Percentiles rank a stretch among this genome's conserved stretches.
phyloP scores from a whole-genome alignment of 371 early-diverging fungal species.

The Mucor sp. region DNA sequence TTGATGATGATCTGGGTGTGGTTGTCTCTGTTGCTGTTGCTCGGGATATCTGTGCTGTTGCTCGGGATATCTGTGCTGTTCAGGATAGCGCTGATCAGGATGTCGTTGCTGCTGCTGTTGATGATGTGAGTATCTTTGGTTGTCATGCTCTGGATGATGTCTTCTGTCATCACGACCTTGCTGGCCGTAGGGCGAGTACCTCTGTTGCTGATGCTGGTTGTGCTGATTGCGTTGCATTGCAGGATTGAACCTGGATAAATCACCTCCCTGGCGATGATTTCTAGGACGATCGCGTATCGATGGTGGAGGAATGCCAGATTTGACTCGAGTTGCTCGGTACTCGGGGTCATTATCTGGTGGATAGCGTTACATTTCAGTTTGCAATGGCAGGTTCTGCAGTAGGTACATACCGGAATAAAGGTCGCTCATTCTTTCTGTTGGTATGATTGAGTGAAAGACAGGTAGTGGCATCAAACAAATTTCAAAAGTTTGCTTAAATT shows the following conservation, averaged over 20 bases:
- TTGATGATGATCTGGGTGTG: constrained; percentile 28
- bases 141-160: constrained; percentile 3
- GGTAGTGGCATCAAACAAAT: not conserved
- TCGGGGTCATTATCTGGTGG: constrained; percentile 58
- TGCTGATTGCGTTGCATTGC: constrained; percentile 23
- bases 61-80: no score
- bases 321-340: constrained; percentile 56
- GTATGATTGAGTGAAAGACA: not conserved
- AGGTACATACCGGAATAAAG: constrained; percentile 11
- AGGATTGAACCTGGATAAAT: constrained; percentile 32
- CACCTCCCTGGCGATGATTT: constrained; percentile 11
- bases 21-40: constrained; percentile 26
- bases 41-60: constrained; percentile 6
- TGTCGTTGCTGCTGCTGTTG: not conserved
- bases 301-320: constrained; percentile 67
- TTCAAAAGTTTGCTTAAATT: not conserved
- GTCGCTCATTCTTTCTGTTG: constrained; percentile 1
- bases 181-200: constrained; percentile 6
- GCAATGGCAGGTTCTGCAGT: not conserved
- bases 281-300: constrained; percentile 36
- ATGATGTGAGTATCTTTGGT: constrained; percentile 9
- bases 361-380: not conserved
- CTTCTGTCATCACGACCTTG: not conserved
- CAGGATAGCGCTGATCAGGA: constrained; percentile 1
- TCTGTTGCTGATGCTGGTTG: constrained; percentile 19